phyloP scores from a whole-genome alignment of 495 filamentous ascomycete species.

The Hyaloscypha finlandica region DNA sequence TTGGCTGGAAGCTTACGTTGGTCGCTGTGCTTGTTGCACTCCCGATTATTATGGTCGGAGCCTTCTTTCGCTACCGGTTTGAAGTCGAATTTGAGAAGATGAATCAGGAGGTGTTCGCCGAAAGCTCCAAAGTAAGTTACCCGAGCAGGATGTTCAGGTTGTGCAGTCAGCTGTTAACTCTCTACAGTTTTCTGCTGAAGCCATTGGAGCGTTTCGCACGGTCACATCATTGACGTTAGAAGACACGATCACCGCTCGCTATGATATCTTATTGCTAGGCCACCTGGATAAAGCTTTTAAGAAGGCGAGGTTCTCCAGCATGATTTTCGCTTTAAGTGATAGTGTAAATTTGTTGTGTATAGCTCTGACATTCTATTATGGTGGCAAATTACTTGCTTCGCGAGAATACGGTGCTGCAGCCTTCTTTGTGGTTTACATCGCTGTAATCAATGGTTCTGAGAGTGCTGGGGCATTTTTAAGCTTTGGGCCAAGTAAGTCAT shows the following conservation, averaged over 20 bases:
- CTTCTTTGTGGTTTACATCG: constrained; percentile 43
- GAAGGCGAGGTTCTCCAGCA: constrained; percentile 42
- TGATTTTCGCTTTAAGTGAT: constrained; percentile 57
- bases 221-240: constrained; percentile 56
- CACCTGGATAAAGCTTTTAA: constrained; percentile 37
- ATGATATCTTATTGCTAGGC: constrained; percentile 47
- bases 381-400: no score
- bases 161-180: no score
- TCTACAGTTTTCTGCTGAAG: constrained; percentile 51
- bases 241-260: constrained; percentile 47
- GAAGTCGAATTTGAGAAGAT: constrained; percentile 53
- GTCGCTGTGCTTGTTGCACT: constrained; percentile 48
- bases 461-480: constrained; percentile 13
- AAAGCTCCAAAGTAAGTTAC: constrained; percentile 43
- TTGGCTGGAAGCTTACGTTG: constrained; percentile 53
- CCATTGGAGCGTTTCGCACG: constrained; percentile 54
- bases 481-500: constrained; percentile 29
- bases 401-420: no score
- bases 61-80: constrained; percentile 51
- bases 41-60: constrained; percentile 49
- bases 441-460: constrained; percentile 49
- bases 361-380: constrained; percentile 40
- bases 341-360: constrained; percentile 57
- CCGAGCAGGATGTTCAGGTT: no score
- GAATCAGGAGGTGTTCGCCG: constrained; percentile 51